phyloP scores from a whole-genome alignment of 345 rosid genomes.

The Mercurialis annua region DNA sequence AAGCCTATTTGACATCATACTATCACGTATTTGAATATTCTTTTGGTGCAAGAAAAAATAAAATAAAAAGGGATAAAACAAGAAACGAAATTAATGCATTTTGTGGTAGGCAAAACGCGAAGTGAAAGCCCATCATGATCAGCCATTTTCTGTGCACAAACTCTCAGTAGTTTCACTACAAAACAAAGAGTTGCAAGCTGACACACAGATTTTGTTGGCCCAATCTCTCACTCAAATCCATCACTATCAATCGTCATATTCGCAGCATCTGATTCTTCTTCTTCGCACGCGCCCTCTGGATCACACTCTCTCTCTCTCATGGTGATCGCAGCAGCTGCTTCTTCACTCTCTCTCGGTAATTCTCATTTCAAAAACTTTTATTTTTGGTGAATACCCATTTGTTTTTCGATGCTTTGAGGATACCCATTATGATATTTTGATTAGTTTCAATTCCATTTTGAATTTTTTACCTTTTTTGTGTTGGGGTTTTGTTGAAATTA shows the following conservation, averaged over 20 bases:
- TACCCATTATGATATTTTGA: conserved; percentile 3
- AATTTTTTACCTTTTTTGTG: too few species aligned
- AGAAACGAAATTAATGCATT: too few species aligned
- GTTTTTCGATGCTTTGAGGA: not conserved
- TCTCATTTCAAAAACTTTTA: not conserved
- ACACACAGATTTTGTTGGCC: conserved; percentile 15
- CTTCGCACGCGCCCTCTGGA: not conserved
- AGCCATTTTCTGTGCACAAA: not conserved
- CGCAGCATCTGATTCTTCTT: not conserved
- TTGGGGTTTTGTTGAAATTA: conserved; percentile 8
- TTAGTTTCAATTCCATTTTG: conserved; percentile 5
- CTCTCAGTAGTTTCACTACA: too few species aligned
- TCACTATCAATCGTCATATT: not conserved
- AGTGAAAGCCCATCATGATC: too few species aligned
- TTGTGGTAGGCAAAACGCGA: too few species aligned
- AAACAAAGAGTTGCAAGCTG: not conserved
- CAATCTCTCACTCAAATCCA: conserved; percentile 5
- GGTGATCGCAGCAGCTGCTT: conserved; percentile 71
- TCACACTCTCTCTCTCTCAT: conserved; percentile 28
- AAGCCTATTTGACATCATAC: too few species aligned
- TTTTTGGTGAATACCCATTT: conserved; percentile 5
- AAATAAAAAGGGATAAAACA: too few species aligned
- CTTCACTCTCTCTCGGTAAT: conserved; percentile 60
- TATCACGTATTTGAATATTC: too few species aligned
- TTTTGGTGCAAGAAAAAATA: too few species aligned